These are phyloP conservation scores for Rutstroemia sp. DNA, from an alignment of 2,329 filamentous ascomycete species.

Conservation along the genomic window DNA sequence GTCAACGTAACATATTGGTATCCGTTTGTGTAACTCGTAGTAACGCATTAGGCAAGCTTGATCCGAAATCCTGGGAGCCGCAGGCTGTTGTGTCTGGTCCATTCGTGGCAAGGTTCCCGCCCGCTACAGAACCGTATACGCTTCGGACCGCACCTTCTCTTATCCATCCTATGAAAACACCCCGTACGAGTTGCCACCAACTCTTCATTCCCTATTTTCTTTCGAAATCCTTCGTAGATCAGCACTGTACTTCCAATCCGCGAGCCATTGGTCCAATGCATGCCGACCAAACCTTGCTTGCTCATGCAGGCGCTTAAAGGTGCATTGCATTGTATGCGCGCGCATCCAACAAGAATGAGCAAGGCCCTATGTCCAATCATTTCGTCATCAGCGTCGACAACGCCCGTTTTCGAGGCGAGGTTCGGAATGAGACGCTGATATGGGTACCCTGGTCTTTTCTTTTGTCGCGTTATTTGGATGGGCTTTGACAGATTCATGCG, in stretches of 20 bases:
- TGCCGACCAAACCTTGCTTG: not conserved
- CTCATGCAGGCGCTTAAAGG: constrained; percentile 11
- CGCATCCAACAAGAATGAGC: constrained; percentile 5
- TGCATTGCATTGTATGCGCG: constrained; percentile 11
- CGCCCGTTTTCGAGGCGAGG: not conserved
- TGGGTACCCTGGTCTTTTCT: not conserved
- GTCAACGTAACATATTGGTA: not conserved
- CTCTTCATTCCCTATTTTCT: not conserved
- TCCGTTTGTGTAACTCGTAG: not conserved
- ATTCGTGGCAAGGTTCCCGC: not conserved
- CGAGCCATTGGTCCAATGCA: not conserved
- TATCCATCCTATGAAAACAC: constrained; percentile 1
- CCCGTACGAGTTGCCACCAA: not conserved
- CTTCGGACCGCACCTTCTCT: constrained; percentile 2
- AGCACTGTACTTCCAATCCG: not conserved
- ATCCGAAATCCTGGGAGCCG: constrained; percentile 9
- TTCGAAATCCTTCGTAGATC: not conserved
- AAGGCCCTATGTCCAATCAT: not conserved
- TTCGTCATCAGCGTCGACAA: not conserved
- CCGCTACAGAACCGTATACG: not conserved
- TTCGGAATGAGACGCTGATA: constrained; percentile 2
- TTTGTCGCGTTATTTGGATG: constrained; percentile 5
- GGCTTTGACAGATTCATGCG: not conserved
- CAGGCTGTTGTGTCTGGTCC: constrained; percentile 6
- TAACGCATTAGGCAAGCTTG: constrained; percentile 8